Base-by-base conservation (phyloP, 257 asterid genomes). In the Sherardia arvensis region DNA sequence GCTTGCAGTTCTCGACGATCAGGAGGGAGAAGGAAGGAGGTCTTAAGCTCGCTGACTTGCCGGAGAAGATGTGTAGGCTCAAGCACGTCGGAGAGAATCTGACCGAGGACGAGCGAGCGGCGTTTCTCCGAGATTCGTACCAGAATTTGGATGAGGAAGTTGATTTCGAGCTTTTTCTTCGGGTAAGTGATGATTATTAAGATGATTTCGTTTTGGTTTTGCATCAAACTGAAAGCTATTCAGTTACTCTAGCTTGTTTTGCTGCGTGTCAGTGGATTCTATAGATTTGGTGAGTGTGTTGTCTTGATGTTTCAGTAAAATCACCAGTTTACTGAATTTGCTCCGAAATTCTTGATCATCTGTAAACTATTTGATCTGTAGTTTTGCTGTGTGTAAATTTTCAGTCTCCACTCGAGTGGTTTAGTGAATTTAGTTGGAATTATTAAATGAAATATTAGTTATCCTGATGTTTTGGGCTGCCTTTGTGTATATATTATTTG, bases 131-230 rank as follows among this genome's bases (percentile, higher is more conserved):
- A 75, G 93, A 82, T 71, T 76, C 85, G 68, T 79, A 84, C 70
- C 79, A 80, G 79, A 72, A 77, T 74, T 68, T 85, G 88, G 95
- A 85, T 1, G 71, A 69, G 12, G 96, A 84, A 26, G 95, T 87
- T 53, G 99, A 90, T 85, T 90, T 93, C 61, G 99, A 93, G 60
- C 94, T 90, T 33, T 90, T 90, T 69, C 80, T 93, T 72, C 88
- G 89, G 91, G 99, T 92, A 83, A 78, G 51, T 43, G 51, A 15
- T 43, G 51, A 43, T 43, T 43, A 43, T 0, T 34, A 30, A 36
- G 29, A 4, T 28, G 45, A 36, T 66, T 6, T 3, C 7, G 20
- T 14, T 34, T 30, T 23, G 12, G 1, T 30, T 59, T 23, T 49
- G 47, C 11, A 25, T 26, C n/a, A 11, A 48, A 15, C 38, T 29